Base-by-base conservation (phyloP, 108 stramenopile genomes). In the Skeletonema tropicum region DNA sequence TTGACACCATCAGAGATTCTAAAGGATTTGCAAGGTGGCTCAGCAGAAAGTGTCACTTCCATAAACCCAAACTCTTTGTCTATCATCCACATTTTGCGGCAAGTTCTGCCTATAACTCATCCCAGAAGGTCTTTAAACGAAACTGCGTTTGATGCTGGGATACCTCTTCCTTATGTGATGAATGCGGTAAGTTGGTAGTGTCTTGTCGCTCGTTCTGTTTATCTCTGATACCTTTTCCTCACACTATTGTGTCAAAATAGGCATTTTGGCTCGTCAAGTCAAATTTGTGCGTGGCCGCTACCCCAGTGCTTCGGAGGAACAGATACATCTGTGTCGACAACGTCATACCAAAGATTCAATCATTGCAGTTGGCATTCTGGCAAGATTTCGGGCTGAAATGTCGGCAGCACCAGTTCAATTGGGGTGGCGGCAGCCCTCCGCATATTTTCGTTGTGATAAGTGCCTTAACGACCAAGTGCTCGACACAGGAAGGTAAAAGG, bases 111-210 rank as follows among this genome's bases (percentile, higher is more conserved):
- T 17, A 75, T 79, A 32, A 66, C 82, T 17, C 85, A 85, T 80
- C 88, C 94, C 5, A 78, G 79, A 26, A 93, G 90, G 45, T 74
- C 88, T 12, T 64, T 95, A 33, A 60, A 75, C 13, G 92, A 95
- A 55, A 78, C 90, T 57, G 86, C 94, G 3, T 64, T 79, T 35
- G 94, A 95, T 55, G 80, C 88, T 14, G 87, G 85, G 55, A 66
- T 95, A 6, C 77, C 92, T 7, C 77, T 92, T 38, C 63, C 82
- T 26, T 80, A 78, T 6, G 83, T 88, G 2, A 48, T 93, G 71
- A 83, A 89, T 46, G 75, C 89, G 35, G 90, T 92, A 12, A 80
- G 66, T 45, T n/a, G 14, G 1, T 45, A 15, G 4, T 3, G 11
- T 45, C 11, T 12, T 39, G 0, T 39, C 12, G 1, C 9, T 45